Conservation (phyloP, 345 rosid species). For the Boechera divaricarpa region DNA sequence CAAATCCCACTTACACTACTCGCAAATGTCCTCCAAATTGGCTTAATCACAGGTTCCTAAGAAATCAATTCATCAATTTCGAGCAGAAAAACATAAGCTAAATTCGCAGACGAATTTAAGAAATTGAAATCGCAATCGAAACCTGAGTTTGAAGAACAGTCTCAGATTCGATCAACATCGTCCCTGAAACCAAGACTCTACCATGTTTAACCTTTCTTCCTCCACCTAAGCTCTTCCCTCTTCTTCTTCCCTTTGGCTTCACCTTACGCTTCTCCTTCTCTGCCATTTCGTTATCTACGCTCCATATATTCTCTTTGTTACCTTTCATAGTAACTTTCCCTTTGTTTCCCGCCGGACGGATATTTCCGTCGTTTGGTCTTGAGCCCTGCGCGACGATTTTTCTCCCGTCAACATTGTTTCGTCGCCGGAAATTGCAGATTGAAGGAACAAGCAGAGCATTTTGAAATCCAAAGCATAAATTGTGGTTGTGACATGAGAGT, state of each 20-base stretch:
- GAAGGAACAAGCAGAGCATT: constrained; percentile 18
- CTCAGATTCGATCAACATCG: constrained; percentile 79
- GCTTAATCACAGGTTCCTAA: constrained; percentile 91
- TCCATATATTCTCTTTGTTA: constrained; percentile 77
- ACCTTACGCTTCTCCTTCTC: constrained; percentile 48
- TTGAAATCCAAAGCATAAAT: constrained; percentile 43
- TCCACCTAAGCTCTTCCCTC: constrained; percentile 54
- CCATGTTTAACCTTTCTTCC: constrained; percentile 53
- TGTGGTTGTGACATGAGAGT: constrained; percentile 3
- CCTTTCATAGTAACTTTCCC: constrained; percentile 54
- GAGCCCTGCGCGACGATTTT: constrained; percentile 44
- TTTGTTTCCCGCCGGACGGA: constrained; percentile 38
- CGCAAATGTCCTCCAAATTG: constrained; percentile 80
- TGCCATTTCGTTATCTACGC: constrained; percentile 74
- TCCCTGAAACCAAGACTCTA: constrained; percentile 61
- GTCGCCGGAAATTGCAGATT: constrained; percentile 19
- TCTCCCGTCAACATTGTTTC: neutral
- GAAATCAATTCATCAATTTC: neutral
- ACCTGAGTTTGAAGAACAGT: constrained; percentile 95
- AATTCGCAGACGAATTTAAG: neutral
- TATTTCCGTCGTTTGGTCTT: constrained; percentile 43
- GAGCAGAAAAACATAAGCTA: neutral
- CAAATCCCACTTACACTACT: constrained; percentile 96
- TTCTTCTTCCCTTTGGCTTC: constrained; percentile 48
- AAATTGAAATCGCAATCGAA: neutral